These are phyloP conservation scores for Tinospora cordifolia DNA, from an alignment of 164 flowering plant genomes.

Conservation along the genomic window DNA sequence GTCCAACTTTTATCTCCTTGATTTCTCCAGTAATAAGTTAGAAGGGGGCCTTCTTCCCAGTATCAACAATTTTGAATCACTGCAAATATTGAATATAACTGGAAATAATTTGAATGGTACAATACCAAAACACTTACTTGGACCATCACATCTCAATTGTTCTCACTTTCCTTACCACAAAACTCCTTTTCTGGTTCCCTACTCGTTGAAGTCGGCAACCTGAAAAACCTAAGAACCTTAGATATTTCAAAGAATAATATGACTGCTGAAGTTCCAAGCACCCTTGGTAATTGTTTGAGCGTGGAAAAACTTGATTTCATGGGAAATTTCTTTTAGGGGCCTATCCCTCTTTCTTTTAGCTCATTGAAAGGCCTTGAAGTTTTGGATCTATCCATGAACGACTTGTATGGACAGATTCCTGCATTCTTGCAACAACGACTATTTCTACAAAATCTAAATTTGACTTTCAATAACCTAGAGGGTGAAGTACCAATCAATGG, in stretches of 20 bases:
- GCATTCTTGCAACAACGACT: not conserved
- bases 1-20: not conserved
- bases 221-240: not conserved
- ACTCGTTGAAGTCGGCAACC: not conserved
- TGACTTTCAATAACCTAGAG: slow-evolving; percentile 8
- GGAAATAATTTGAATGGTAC: slow-evolving; percentile 2
- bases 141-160: not conserved
- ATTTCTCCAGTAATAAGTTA: not conserved
- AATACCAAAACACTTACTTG: not conserved
- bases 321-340: not conserved
- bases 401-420: slow-evolving; percentile 6
- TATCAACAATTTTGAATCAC: not conserved
- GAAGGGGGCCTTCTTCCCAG: slow-evolving; percentile 5
- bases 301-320: not conserved
- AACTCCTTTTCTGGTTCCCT: not conserved
- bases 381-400: slow-evolving; percentile 4
- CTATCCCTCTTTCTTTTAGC: slow-evolving; percentile 2
- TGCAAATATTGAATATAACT: not conserved
- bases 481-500: slow-evolving; percentile 12
- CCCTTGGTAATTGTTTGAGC: not conserved
- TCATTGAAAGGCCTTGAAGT: slow-evolving; percentile 1
- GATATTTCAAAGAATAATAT: not conserved
- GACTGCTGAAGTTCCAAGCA: slow-evolving; percentile 1
- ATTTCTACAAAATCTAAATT: slow-evolving; percentile 5
- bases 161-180: not conserved